Evolutionary conservation across 1,284 basidiomycete genomes (phyloP), one percentile per base, ranked within the genome.

Genomic region (Ceratobasidium theobromae): DNA sequence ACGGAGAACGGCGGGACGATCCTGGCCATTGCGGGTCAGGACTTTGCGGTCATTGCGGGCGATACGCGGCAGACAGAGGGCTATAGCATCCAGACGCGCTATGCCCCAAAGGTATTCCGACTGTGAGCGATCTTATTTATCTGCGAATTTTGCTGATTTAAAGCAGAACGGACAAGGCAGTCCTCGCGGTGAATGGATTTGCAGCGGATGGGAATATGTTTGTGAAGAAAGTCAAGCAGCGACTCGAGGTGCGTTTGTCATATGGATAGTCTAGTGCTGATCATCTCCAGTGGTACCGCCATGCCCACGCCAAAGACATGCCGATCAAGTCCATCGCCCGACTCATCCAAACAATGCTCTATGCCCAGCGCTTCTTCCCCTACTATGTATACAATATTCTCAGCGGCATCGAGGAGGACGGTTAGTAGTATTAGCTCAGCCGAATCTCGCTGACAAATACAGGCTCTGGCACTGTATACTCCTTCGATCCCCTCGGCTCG

Each of bases 331-430:
- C 93, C 28, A 95, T 98, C 73, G 95, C 95, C 27, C 86, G 94
- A 66, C 81, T 98, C 73, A 94, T 98, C 66, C 95, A 97, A 77
- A 95, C 93, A 3, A 96, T 97, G 92, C 84, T 98, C 40, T 98
- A 97, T 74, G 88, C 84, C 52, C 87, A 91, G 71, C 87, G 95
- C 64, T 96, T 97, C 82, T 97, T 97, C 85, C 95, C 95, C 1
- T 97, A 90, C 82, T 97, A 95, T 76, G 90, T 95, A 43, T 94
- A 93, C 81, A 95, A 95, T 77, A 95, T 98, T 74, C 86, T 96
- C 40, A 91, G 91, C 54, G 93, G 93, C 48, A 93, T 95, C 72
- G 93, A 96, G 77, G 93, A 93, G 74, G 93, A 95, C 75, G 93
- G 94, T 94, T 72, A 72, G 89, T 60, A 16, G 60, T 9, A 35